These are phyloP conservation scores for Tuber calosporum DNA, from an alignment of 495 filamentous ascomycete genomes.

Conservation along the genomic window DNA sequence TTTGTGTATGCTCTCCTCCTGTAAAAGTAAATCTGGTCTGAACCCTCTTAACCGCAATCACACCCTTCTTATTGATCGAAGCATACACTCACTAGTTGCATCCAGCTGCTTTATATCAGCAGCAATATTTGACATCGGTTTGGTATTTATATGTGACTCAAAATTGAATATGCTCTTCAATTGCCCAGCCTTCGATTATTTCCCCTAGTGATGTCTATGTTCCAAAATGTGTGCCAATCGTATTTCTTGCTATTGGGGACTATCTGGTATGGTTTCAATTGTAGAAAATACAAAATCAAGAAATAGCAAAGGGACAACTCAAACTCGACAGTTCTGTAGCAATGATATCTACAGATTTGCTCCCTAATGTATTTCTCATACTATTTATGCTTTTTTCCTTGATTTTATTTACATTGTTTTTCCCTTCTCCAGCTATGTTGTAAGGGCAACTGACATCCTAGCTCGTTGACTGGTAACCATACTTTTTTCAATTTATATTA, in stretches of 20 bases:
- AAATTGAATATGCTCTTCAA: too few relatives aligned
- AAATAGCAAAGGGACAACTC: neutral
- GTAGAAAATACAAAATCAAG: too few relatives aligned
- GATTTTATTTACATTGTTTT: too few relatives aligned
- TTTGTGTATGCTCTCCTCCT: neutral
- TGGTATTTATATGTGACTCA: neutral
- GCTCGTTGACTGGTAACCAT: neutral
- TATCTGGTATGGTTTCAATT: too few relatives aligned
- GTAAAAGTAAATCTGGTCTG: neutral
- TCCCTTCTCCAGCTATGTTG: neutral
- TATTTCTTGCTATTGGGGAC: too few relatives aligned
- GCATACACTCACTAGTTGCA: neutral
- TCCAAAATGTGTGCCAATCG: too few relatives aligned
- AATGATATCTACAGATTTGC: too few relatives aligned
- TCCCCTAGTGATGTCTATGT: neutral
- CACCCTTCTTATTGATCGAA: neutral
- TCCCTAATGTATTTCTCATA: too few relatives aligned
- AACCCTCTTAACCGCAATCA: slow-evolving; percentile 3
- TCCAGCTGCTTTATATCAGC: neutral
- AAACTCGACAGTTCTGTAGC: neutral
- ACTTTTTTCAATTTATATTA: too few relatives aligned
- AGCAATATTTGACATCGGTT: neutral
- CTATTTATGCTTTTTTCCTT: too few relatives aligned
- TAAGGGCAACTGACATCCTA: neutral
- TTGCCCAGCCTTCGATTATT: slow-evolving; percentile 1